Conservation (phyloP, 805 yeast species). For the Saccharomycopsis sp. region DNA sequence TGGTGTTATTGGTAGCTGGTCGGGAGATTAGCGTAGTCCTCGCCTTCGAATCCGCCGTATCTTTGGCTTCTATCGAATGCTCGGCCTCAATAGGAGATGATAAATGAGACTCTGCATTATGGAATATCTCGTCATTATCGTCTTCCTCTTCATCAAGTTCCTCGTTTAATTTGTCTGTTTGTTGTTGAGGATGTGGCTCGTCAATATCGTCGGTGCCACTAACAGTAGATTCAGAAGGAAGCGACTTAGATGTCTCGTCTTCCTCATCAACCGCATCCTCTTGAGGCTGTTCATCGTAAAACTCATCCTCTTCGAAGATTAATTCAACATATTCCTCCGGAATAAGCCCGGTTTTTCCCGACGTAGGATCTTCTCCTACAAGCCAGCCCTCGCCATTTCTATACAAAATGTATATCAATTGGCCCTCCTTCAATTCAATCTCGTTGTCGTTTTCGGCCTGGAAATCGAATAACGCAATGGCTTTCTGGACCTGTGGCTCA, state of each 20-base stretch:
- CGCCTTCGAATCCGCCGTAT: slow-evolving; percentile 10
- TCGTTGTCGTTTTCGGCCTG: slow-evolving; percentile 94
- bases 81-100: slow-evolving; percentile 2
- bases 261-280: slow-evolving; percentile 83
- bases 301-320: slow-evolving; percentile 78
- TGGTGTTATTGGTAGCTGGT: not conserved
- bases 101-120: slow-evolving; percentile 12
- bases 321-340: slow-evolving; percentile 89
- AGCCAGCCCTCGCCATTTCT: slow-evolving; percentile 99
- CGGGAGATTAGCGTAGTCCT: slow-evolving; percentile 20
- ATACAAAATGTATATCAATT: slow-evolving; percentile 75
- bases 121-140: slow-evolving; percentile 6
- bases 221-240: slow-evolving; percentile 68
- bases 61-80: not conserved
- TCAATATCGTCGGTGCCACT: slow-evolving; percentile 35
- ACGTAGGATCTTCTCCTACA: slow-evolving; percentile 70
- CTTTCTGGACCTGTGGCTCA: slow-evolving; percentile 36
- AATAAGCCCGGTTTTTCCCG: slow-evolving; percentile 83
- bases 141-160: slow-evolving; percentile 13
- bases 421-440: slow-evolving; percentile 70
- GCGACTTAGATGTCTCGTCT: slow-evolving; percentile 40
- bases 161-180: slow-evolving; percentile 17
- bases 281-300: slow-evolving; percentile 94
- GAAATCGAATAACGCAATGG: slow-evolving; percentile 85
- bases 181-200: slow-evolving; percentile 33